phyloP scores from a whole-genome alignment of 768 basidiomycete genomes.

The Termitomyces sp. region DNA sequence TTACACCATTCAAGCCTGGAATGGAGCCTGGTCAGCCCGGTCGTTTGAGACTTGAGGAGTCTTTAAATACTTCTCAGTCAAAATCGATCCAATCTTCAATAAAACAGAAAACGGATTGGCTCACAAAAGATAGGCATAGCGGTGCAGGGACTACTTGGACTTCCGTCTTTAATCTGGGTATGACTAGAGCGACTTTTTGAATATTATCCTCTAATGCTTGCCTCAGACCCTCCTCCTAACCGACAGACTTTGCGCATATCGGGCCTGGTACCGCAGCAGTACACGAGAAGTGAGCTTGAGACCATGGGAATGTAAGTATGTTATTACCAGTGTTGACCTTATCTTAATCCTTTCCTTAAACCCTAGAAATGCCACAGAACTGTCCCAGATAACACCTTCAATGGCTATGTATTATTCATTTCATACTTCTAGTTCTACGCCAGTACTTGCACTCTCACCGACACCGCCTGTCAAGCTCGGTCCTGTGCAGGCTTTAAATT shows the following conservation, averaged over 20 bases:
- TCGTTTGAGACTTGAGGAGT: conserved; percentile 20
- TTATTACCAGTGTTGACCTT: not conserved
- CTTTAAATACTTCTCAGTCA: conserved; percentile 13
- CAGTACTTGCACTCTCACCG: conserved; percentile 13
- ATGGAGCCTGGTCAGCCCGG: conserved; percentile 41
- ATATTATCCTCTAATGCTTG: not conserved
- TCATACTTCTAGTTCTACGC: conserved; percentile 31
- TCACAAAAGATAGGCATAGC: conserved; percentile 11
- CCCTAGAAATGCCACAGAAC: conserved; percentile 42
- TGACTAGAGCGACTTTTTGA: conserved; percentile 7
- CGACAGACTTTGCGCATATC: conserved; percentile 43
- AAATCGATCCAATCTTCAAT: conserved; percentile 6
- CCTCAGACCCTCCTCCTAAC: conserved; percentile 25
- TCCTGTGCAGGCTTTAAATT: conserved; percentile 47
- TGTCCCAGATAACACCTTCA: conserved; percentile 48
- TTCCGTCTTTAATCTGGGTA: conserved; percentile 42
- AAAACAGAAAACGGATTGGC: conserved; percentile 8
- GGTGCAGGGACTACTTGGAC: conserved; percentile 1
- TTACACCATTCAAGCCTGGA: conserved; percentile 58
- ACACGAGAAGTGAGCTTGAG: conserved; percentile 37
- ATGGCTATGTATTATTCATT: conserved; percentile 59
- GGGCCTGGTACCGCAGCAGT: conserved; percentile 44
- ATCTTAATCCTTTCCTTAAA: conserved; percentile 1
- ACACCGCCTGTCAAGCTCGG: conserved; percentile 29
- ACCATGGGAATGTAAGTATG: conserved; percentile 46